Percentiles rank a stretch among this genome's conserved stretches.
Conservation (phyloP, 768 basidiomycete genomes). For the Termitomyces sp. region DNA sequence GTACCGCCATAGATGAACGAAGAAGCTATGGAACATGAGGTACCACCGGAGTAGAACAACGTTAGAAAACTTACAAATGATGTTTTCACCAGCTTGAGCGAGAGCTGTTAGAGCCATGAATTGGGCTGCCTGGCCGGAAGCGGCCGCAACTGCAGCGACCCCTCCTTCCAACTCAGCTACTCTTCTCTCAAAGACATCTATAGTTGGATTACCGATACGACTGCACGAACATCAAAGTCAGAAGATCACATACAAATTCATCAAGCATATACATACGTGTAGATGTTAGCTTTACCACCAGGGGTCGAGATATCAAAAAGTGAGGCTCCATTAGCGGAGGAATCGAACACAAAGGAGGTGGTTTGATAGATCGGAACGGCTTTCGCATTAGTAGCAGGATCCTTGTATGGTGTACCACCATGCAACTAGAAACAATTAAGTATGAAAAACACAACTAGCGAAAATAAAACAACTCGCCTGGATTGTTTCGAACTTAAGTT, state of each 20-base stretch:
- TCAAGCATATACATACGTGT: neutral
- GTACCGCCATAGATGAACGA: constrained; percentile 33
- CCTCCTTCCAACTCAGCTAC: constrained; percentile 67
- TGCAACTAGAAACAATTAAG: constrained; percentile 45
- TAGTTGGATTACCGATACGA: constrained; percentile 16
- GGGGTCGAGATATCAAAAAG: constrained; percentile 10
- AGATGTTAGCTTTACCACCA: constrained; percentile 14
- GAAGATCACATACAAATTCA: neutral
- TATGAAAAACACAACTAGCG: neutral
- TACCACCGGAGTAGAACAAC: neutral
- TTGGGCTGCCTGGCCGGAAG: constrained; percentile 63
- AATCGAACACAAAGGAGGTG: constrained; percentile 54
- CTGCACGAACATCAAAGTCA: neutral
- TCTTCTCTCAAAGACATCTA: constrained; percentile 61
- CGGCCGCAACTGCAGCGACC: constrained; percentile 51
- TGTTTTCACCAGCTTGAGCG: constrained; percentile 58
- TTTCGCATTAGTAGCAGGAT: constrained; percentile 53
- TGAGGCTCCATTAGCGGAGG: constrained; percentile 38
- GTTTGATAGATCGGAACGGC: constrained; percentile 64
- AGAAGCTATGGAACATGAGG: constrained; percentile 1
- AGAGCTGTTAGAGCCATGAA: constrained; percentile 56
- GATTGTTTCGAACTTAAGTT: constrained; percentile 54
- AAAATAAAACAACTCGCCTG: constrained; percentile 4
- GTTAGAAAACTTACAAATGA: constrained; percentile 48
- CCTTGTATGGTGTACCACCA: constrained; percentile 49